Percentiles rank a stretch among this genome's conserved stretches.
These are phyloP conservation scores for Globisporangium rhizosaccharum DNA, from an alignment of 352 stramenopile genomes.

Conservation along the genomic window DNA sequence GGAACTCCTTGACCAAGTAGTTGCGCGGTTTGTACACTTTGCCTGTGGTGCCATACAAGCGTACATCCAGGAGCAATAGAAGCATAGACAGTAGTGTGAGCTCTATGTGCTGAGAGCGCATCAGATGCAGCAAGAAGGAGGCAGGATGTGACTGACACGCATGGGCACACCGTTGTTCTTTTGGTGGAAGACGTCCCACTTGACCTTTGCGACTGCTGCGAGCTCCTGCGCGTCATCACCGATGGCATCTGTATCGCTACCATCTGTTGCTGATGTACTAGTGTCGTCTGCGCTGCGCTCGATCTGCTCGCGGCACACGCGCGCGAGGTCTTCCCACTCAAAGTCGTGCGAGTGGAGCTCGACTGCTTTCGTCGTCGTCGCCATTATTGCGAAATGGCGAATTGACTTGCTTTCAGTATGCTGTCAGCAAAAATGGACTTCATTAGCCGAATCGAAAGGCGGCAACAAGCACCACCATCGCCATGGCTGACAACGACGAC, in stretches of 20 bases:
- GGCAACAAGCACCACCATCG: neutral
- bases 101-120: neutral
- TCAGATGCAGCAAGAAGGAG: neutral
- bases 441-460: too few relatives aligned
- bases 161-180: slow-evolving; percentile 54
- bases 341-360: slow-evolving; percentile 76
- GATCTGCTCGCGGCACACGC: slow-evolving; percentile 26
- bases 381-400: neutral
- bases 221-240: slow-evolving; percentile 23
- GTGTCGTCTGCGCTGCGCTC: slow-evolving; percentile 1
- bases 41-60: slow-evolving; percentile 20
- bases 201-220: slow-evolving; percentile 46
- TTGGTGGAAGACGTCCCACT: slow-evolving; percentile 76
- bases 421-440: too few relatives aligned
- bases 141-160: neutral
- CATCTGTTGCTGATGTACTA: neutral
- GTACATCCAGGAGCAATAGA: too few relatives aligned
- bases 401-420: too few relatives aligned
- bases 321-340: slow-evolving; percentile 65
- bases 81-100: too few relatives aligned
- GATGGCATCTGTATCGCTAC: neutral
- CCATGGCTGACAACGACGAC: neutral
- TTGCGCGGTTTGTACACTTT: slow-evolving; percentile 82
- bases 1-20: slow-evolving; percentile 79
- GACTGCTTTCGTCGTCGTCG: slow-evolving; percentile 26